These are phyloP conservation scores for Eutrema japonicum DNA, from an alignment of 345 rosid genomes.

Conservation along the genomic window DNA sequence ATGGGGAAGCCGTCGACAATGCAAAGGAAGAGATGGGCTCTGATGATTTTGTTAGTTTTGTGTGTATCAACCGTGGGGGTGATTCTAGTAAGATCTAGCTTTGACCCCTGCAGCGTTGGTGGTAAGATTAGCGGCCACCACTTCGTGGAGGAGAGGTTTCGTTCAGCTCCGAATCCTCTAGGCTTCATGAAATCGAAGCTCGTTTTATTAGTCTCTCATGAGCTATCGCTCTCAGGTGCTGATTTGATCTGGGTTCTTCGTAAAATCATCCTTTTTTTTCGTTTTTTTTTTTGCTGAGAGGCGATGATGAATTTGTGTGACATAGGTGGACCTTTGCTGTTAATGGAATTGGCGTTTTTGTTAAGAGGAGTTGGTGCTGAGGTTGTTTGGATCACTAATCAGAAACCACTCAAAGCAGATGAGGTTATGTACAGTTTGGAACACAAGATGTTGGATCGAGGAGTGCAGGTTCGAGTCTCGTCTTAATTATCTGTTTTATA, in stretches of 20 bases:
- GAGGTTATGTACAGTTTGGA: constrained; percentile 67
- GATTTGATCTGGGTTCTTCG: constrained; percentile 3
- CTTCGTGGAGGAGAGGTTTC: constrained; percentile 29
- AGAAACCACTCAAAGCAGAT: constrained; percentile 60
- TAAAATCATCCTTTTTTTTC: background rate
- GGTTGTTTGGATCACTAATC: constrained; percentile 81
- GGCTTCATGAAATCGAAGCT: constrained; percentile 80
- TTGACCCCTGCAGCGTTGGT: constrained; percentile 52
- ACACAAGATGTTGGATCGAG: constrained; percentile 80
- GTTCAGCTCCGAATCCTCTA: constrained; percentile 53
- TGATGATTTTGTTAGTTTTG: constrained; percentile 57
- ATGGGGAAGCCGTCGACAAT: constrained; percentile 61
- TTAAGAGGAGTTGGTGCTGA: constrained; percentile 69
- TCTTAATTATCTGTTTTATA: too few species aligned
- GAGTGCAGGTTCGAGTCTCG: constrained; percentile 59
- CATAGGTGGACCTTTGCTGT: constrained; percentile 78
- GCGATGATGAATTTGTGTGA: constrained; percentile 12
- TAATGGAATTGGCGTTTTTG: constrained; percentile 88
- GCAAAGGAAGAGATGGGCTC: constrained; percentile 72
- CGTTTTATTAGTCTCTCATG: constrained; percentile 85
- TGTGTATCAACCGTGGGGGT: constrained; percentile 58
- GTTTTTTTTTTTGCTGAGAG: background rate
- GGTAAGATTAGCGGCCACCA: constrained; percentile 28
- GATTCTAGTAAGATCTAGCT: constrained; percentile 61
- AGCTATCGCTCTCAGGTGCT: constrained; percentile 81